Evolutionary conservation across 2,329 filamentous ascomycete genomes (phyloP).

Genomic region (Ophiostoma sp.): DNA sequence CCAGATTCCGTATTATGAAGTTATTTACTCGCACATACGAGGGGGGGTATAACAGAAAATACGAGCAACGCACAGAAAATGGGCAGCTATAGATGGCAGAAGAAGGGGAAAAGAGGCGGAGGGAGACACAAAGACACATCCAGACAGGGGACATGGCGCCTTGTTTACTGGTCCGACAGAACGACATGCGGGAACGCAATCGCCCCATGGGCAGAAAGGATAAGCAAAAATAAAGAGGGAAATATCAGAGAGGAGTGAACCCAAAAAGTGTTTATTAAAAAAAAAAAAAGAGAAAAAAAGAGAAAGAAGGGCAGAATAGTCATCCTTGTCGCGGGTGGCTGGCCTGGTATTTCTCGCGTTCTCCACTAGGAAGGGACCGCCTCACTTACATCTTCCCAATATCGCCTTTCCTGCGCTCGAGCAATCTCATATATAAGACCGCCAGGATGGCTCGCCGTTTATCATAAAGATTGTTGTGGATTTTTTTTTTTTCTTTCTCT

Average conservation of each 20-base stretch:
- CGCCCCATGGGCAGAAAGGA: not conserved
- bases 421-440: constrained; percentile 31
- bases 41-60: constrained; percentile 13
- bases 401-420: constrained; percentile 15
- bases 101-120: not conserved
- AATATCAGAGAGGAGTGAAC: not conserved
- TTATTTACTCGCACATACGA: constrained; percentile 22
- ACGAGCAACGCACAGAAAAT: not conserved
- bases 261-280: not conserved
- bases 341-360: constrained; percentile 31
- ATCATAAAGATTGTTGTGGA: constrained; percentile 5
- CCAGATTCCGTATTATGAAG: constrained; percentile 27
- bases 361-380: constrained; percentile 7
- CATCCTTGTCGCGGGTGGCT: constrained; percentile 28
- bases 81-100: not conserved
- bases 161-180: constrained; percentile 1
- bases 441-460: constrained; percentile 16
- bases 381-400: not conserved
- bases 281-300: not conserved
- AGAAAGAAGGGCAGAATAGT: not conserved
- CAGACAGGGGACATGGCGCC: constrained; percentile 3
- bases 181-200: not conserved
- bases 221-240: not conserved
- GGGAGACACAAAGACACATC: constrained; percentile 1
- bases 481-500: not conserved